Percentiles rank a stretch among this genome's conserved stretches.
phyloP scores from a whole-genome alignment of 768 basidiomycete genomes.

The Tulasnella sp. region DNA sequence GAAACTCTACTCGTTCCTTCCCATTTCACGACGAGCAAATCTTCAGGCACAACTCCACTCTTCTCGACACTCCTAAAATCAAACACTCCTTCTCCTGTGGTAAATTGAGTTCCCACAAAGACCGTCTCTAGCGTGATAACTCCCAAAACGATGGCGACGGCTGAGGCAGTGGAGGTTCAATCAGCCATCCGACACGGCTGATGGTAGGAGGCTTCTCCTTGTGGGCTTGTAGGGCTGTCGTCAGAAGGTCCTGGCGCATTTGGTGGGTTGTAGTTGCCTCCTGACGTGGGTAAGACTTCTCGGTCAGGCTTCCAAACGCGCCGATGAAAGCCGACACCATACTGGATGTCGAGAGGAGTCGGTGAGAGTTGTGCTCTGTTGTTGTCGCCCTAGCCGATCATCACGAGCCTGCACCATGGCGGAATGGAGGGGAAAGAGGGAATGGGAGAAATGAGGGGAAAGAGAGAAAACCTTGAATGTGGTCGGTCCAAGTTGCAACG shows the following conservation, averaged over 20 bases:
- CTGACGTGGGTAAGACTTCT: neutral
- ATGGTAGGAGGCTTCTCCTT: neutral
- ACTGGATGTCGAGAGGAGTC: too few species aligned
- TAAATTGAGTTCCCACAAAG: neutral
- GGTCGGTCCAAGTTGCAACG: neutral
- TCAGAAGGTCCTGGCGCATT: neutral
- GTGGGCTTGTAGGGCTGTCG: neutral
- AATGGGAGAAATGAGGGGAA: neutral
- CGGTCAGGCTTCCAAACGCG: too few species aligned
- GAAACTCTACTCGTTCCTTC: neutral
- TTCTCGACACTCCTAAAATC: neutral
- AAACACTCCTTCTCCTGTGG: neutral
- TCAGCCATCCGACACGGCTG: neutral
- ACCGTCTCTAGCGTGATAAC: neutral
- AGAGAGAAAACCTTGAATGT: slow-evolving; percentile 8
- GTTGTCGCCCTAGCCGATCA: slow-evolving; percentile 96
- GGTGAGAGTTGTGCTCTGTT: slow-evolving; percentile 91
- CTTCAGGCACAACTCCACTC: neutral
- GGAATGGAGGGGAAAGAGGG: neutral
- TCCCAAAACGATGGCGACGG: neutral
- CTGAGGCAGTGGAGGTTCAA: neutral
- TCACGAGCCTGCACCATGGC: slow-evolving; percentile 62
- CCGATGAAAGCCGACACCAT: too few species aligned
- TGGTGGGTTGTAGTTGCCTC: neutral
- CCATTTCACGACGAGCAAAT: neutral